Conservation (phyloP, 139 green algal genomes). For the Picochlorum sp. region DNA sequence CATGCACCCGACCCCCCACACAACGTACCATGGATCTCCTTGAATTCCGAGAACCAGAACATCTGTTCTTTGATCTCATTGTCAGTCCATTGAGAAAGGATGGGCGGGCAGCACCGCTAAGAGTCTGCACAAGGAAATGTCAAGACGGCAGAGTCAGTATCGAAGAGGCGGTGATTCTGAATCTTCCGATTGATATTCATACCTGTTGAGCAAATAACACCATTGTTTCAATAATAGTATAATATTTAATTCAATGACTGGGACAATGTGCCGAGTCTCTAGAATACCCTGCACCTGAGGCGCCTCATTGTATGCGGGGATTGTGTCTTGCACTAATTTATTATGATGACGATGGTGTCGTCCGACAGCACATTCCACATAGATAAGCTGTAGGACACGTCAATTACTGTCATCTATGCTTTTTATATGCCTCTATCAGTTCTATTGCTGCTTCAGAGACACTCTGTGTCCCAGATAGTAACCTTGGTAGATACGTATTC, state of each 20-base stretch:
- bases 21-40: not conserved
- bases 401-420: not conserved
- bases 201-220: no score
- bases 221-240: no score
- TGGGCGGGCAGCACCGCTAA: not conserved
- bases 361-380: not conserved
- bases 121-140: not conserved
- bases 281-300: no score
- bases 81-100: not conserved
- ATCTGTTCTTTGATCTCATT: conserved; percentile 2
- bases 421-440: not conserved
- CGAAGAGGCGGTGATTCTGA: no score
- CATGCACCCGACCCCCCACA: not conserved
- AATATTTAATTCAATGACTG: no score
- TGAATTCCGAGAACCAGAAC: not conserved
- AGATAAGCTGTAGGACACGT: not conserved
- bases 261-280: no score
- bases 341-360: no score
- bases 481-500: not conserved
- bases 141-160: no score
- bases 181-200: no score
- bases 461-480: not conserved
- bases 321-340: no score
- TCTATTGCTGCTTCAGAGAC: conserved; percentile 3
- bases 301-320: no score